Base-by-base conservation (phyloP, 345 rosid genomes). In the Aegle marmelos region DNA sequence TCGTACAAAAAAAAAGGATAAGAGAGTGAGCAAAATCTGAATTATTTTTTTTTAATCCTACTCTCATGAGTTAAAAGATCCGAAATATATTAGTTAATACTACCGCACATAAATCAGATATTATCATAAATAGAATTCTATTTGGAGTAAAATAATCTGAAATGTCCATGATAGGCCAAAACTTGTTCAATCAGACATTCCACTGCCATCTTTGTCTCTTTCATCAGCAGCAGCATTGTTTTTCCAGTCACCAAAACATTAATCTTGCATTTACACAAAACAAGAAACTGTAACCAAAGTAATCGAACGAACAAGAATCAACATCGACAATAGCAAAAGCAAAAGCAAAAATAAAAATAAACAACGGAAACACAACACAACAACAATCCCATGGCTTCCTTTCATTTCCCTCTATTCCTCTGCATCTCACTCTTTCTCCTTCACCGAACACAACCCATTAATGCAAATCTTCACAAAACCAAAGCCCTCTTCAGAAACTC, bases 371-470 rank as follows among this genome's bases (percentile, higher is more conserved):
- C 50, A 45, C 50, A 45, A 13, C 17, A 11, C 70, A 73, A 50
- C 83, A 27, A 72, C 68, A 80, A 73, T 68, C 58, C 58, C 79
- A 91, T 88, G 95, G 81, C 91, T 80, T 62, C 91, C 60, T 68
- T 84, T 71, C 41, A 63, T 62, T 36, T 73, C 36, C 67, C 77
- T 73, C 64, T 83, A 37, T 59, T 80, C 79, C 50, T 83, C 83
- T 62, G 78, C 78, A 24, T 78, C 11, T 74, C 75, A 14, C 2
- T 83, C 78, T 21, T 30, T 65, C 70, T 85, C 85, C 34, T 74
- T 66, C 67, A 58, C 66, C 22, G 39, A 48, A 69, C 86, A 9
- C 66, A 76, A 22, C 79, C 84, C 63, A 67, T 87, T 57, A 8
- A 27, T 61, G 84, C 94, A 72, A 81, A 80, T 79, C 86, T 84